These are phyloP conservation scores for Trichoderma parareesei DNA, from an alignment of 495 filamentous ascomycete species.

Conservation along the genomic window DNA sequence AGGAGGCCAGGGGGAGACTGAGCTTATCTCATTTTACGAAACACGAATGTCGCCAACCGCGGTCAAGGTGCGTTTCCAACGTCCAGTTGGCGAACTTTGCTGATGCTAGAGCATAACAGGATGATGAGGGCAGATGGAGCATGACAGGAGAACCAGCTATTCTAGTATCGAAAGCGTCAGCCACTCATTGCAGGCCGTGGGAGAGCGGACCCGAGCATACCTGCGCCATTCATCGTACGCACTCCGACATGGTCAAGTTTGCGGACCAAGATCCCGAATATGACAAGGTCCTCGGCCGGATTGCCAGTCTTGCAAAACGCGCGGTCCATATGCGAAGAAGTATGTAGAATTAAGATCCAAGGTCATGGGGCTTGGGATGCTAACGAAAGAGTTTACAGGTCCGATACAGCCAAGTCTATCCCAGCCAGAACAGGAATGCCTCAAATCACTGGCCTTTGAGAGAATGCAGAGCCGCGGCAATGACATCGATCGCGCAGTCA, in stretches of 20 bases:
- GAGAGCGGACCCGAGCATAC: conserved; percentile 15
- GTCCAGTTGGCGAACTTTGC: not conserved
- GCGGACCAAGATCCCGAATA: not conserved
- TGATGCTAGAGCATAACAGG: not conserved
- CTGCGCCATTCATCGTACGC: conserved; percentile 9
- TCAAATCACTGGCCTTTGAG: conserved; percentile 22
- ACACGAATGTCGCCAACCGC: not conserved
- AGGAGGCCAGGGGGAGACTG: not conserved
- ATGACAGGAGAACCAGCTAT: not conserved
- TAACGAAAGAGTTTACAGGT: not conserved
- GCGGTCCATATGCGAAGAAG: not conserved
- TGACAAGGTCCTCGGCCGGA: not conserved
- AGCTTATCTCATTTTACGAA: not conserved
- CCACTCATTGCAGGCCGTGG: conserved; percentile 16
- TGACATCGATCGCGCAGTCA: conserved; percentile 15
- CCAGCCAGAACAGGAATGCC: conserved; percentile 15
- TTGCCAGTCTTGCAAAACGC: not conserved
- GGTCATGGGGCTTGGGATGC: not conserved
- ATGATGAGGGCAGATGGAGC: not conserved
- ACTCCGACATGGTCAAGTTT: not conserved
- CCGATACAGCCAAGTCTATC: not conserved
- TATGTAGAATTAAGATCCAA: not conserved
- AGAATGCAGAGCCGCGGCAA: conserved; percentile 20
- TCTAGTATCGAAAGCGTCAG: conserved; percentile 13
- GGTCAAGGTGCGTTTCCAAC: not conserved